Conservation (phyloP, 2,329 filamentous ascomycete species). For the Akanthomyces muscarius region DNA sequence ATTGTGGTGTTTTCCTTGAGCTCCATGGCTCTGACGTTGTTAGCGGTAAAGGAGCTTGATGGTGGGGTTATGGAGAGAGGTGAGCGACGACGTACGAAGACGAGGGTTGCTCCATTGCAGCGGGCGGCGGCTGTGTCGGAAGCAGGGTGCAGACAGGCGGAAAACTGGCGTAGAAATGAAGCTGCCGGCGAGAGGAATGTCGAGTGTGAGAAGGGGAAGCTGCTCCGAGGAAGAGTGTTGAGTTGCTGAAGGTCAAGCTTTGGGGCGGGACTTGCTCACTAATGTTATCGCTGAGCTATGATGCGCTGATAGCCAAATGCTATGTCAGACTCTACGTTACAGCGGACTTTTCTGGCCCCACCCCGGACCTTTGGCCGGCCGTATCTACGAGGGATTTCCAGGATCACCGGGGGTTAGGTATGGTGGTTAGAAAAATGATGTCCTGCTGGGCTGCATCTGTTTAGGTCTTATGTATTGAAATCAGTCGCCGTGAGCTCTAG, state of each 20-base stretch:
- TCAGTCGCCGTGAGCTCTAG: neutral
- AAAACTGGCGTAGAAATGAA: neutral
- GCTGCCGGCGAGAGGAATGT: neutral
- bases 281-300: constrained; percentile 17
- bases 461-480: neutral
- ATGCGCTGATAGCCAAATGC: constrained; percentile 19
- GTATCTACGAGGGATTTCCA: constrained; percentile 19
- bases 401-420: neutral
- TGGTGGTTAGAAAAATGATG: neutral
- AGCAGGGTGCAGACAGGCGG: neutral
- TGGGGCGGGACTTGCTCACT: constrained; percentile 16
- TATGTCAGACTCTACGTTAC: constrained; percentile 17
- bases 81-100: constrained; percentile 35
- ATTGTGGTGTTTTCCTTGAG: constrained; percentile 98
- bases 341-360: constrained; percentile 6
- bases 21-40: constrained; percentile 67
- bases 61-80: constrained; percentile 15
- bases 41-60: constrained; percentile 17
- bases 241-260: constrained; percentile 12
- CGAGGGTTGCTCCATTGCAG: constrained; percentile 22
- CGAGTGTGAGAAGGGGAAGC: neutral
- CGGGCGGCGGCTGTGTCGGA: constrained; percentile 11
- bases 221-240: neutral
- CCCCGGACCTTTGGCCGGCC: constrained; percentile 14
- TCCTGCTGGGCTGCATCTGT: neutral